Percentiles rank a stretch among this genome's conserved stretches.
Evolutionary conservation across 148 eudicot species (phyloP).

Genomic region (Cornus florida): DNA sequence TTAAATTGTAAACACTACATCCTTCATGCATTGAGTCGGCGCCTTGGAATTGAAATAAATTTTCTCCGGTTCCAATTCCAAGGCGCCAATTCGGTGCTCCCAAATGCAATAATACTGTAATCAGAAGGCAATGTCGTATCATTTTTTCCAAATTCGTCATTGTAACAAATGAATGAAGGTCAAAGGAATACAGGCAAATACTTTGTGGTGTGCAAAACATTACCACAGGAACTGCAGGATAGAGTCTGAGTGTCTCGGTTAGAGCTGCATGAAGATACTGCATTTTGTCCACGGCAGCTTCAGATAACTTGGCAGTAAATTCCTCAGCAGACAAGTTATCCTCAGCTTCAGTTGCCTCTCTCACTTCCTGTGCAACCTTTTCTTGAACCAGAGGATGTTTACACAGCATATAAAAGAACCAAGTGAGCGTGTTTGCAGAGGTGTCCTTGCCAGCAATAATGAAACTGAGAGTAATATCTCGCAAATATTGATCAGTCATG

Average conservation of each 20-base stretch:
- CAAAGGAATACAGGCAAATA: background rate
- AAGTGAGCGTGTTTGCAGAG: conserved; percentile 28
- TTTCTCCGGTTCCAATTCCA: too few species aligned
- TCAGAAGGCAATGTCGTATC: background rate
- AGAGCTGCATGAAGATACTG: conserved; percentile 32
- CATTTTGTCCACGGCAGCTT: conserved; percentile 26
- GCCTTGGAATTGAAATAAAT: too few species aligned
- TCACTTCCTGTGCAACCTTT: conserved; percentile 25
- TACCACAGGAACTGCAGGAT: conserved; percentile 31
- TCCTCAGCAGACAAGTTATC: background rate
- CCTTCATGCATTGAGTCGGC: too few species aligned
- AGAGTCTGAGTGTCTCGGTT: conserved; percentile 30
- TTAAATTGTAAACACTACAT: too few species aligned
- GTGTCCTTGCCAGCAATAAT: conserved; percentile 36
- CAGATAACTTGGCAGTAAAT: conserved; percentile 10
- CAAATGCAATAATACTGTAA: too few species aligned
- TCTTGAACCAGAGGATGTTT: conserved; percentile 27
- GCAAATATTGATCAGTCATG: conserved; percentile 22
- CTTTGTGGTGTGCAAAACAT: background rate
- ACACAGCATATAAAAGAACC: conserved; percentile 35
- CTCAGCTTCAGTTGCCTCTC: conserved; percentile 14
- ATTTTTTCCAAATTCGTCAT: background rate
- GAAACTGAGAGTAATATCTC: conserved; percentile 29
- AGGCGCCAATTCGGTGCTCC: too few species aligned
- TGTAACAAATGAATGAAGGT: background rate